phyloP scores from a whole-genome alignment of 2,329 filamentous ascomycete species.

The Epicoccum sorghinum region DNA sequence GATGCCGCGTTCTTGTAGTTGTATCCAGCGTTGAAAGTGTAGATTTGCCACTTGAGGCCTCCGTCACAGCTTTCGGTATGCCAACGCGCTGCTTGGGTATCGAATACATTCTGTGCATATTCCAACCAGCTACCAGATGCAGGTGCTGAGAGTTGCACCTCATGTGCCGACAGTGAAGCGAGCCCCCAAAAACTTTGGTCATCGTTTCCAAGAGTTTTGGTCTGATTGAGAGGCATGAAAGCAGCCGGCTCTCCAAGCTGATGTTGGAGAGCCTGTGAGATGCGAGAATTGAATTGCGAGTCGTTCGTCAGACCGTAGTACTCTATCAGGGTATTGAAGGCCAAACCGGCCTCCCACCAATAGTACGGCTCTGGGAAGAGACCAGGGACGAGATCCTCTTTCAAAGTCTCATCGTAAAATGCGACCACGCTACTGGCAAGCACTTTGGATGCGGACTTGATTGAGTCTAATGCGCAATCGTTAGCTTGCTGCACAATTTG shows the following conservation, averaged over 20 bases:
- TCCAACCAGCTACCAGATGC: slow-evolving; percentile 59
- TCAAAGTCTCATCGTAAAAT: slow-evolving; percentile 24
- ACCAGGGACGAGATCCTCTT: slow-evolving; percentile 17
- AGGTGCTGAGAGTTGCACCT: slow-evolving; percentile 65
- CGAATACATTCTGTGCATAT: slow-evolving; percentile 73
- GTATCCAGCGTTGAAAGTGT: slow-evolving; percentile 73
- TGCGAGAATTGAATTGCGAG: slow-evolving; percentile 45
- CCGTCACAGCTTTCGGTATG: slow-evolving; percentile 69
- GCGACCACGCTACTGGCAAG: slow-evolving; percentile 30
- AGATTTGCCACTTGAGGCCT: slow-evolving; percentile 76
- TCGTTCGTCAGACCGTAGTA: slow-evolving; percentile 54
- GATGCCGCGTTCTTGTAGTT: slow-evolving; percentile 78
- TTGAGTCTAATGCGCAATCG: slow-evolving; percentile 25
- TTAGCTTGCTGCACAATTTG: neutral
- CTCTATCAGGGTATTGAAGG: slow-evolving; percentile 37
- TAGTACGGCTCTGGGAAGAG: slow-evolving; percentile 30
- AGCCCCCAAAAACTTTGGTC: slow-evolving; percentile 76
- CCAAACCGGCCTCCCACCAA: slow-evolving; percentile 31
- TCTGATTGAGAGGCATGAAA: slow-evolving; percentile 49
- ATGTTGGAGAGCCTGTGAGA: slow-evolving; percentile 48
- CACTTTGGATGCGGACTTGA: slow-evolving; percentile 28
- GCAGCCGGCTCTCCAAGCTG: slow-evolving; percentile 45
- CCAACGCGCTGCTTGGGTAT: slow-evolving; percentile 71
- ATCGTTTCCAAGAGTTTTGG: slow-evolving; percentile 64
- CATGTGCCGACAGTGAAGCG: slow-evolving; percentile 68